Evolutionary conservation across 306 rosid species (phyloP).

Genomic region (Astragalus membranaceus): DNA sequence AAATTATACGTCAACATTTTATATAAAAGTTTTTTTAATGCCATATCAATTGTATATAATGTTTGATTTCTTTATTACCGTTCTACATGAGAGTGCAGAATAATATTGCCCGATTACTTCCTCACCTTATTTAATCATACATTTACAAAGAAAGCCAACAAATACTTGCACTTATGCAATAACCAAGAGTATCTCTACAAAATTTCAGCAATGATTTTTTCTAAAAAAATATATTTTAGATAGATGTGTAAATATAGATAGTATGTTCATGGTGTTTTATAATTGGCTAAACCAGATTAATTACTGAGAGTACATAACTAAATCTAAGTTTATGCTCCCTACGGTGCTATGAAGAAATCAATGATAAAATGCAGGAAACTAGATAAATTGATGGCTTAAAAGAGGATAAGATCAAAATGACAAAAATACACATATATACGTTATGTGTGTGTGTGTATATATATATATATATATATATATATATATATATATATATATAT

Average conservation of each 20-base stretch:
- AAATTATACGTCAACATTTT: neutral
- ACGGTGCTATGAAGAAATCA: neutral
- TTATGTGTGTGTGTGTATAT: too few species aligned
- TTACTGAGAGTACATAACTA: neutral
- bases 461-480: neutral
- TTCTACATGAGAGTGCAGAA: neutral
- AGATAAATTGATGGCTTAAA: neutral
- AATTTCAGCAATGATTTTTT: neutral
- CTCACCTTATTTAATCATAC: neutral
- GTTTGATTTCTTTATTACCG: neutral
- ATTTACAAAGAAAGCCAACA: neutral
- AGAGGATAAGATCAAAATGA: conserved; percentile 1
- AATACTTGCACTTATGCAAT: neutral
- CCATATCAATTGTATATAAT: too few species aligned
- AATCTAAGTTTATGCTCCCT: neutral
- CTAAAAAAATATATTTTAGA: neutral
- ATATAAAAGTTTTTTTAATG: neutral
- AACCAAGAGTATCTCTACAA: conserved; percentile 1
- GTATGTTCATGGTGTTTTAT: neutral
- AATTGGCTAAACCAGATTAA: conserved; percentile 4
- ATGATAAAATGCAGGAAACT: neutral
- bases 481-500: neutral
- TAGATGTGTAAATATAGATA: neutral
- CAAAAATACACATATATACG: neutral
- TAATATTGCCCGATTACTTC: neutral